Conservation (phyloP, 768 basidiomycete species). For the Lactarius indigo region DNA sequence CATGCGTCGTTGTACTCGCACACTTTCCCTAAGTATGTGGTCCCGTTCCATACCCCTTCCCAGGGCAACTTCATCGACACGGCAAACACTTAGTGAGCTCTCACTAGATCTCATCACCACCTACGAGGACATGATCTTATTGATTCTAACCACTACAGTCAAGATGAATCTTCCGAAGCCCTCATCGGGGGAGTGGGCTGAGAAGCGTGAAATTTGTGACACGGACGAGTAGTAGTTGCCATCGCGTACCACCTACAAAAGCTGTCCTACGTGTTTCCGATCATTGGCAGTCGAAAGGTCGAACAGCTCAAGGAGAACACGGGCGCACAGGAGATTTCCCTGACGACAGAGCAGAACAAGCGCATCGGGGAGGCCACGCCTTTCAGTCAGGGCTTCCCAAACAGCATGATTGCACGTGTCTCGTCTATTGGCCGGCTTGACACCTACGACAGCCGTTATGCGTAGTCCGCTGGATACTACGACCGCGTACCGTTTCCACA, state of each 20-base stretch:
- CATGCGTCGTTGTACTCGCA: not conserved
- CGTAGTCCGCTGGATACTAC: no score
- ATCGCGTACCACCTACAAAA: slow-evolving; percentile 49
- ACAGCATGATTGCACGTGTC: no score
- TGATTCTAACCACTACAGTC: not conserved
- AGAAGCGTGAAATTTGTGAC: no score
- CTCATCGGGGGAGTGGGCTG: slow-evolving; percentile 42
- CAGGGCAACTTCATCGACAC: no score
- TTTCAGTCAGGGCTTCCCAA: not conserved
- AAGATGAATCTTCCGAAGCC: slow-evolving; percentile 30
- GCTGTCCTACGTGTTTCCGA: slow-evolving; percentile 42
- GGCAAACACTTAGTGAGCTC: slow-evolving; percentile 32
- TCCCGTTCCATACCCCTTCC: no score
- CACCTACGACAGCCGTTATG: no score
- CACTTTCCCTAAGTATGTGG: not conserved
- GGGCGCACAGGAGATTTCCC: slow-evolving; percentile 41
- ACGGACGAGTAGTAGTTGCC: no score
- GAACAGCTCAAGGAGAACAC: slow-evolving; percentile 45
- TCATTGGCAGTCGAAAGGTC: slow-evolving; percentile 46
- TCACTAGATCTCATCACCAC: not conserved
- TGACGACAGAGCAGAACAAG: slow-evolving; percentile 41
- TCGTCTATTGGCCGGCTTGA: slow-evolving; percentile 37
- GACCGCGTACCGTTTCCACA: not conserved
- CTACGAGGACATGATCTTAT: not conserved
- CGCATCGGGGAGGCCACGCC: slow-evolving; percentile 39